These are phyloP conservation scores for Curvularia sp. DNA, from an alignment of 2,329 filamentous ascomycete genomes.

Conservation along the genomic window DNA sequence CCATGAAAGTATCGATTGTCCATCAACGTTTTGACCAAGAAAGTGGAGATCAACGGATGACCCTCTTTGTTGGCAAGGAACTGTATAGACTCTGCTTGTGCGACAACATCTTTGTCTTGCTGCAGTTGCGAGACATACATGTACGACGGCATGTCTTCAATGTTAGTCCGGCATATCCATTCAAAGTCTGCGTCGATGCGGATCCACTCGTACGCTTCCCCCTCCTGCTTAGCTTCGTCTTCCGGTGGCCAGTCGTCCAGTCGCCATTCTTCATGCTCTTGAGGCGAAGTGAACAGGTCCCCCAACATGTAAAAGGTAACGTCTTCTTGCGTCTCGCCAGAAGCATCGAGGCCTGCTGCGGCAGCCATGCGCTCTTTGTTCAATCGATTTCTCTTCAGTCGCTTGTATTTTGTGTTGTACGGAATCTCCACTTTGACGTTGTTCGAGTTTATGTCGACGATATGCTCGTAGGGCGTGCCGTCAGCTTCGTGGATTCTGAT, in stretches of 20 bases:
- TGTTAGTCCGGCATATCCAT: constrained; percentile 84
- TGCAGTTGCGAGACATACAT: constrained; percentile 99
- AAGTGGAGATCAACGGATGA: constrained; percentile 84
- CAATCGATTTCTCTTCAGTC: constrained; percentile 84
- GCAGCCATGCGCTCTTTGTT: constrained; percentile 78
- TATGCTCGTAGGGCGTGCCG: constrained; percentile 97
- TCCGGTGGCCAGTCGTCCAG: constrained; percentile 89
- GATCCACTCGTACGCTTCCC: constrained; percentile 98
- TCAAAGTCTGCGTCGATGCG: constrained; percentile 98
- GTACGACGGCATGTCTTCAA: constrained; percentile 84
- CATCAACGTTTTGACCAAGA: constrained; percentile 87
- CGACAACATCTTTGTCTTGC: constrained; percentile 94
- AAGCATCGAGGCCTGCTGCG: constrained; percentile 67
- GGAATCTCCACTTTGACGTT: constrained; percentile 89
- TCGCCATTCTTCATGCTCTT: constrained; percentile 84
- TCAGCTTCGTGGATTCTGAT: constrained; percentile 98
- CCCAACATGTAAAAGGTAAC: constrained; percentile 89
- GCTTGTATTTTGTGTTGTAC: constrained; percentile 99
- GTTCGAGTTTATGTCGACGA: constrained; percentile 90
- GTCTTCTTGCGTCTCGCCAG: constrained; percentile 73
- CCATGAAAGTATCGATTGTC: constrained; percentile 93
- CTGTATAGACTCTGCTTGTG: constrained; percentile 75
- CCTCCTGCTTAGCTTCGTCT: constrained; percentile 88
- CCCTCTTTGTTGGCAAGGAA: constrained; percentile 72
- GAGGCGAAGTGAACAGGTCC: constrained; percentile 82